A percentile compares a stretch with the other conserved stretches of the same genome.
phyloP scores from a whole-genome alignment of 371 early-diverging fungal genomes.

The Smittium culicis region DNA sequence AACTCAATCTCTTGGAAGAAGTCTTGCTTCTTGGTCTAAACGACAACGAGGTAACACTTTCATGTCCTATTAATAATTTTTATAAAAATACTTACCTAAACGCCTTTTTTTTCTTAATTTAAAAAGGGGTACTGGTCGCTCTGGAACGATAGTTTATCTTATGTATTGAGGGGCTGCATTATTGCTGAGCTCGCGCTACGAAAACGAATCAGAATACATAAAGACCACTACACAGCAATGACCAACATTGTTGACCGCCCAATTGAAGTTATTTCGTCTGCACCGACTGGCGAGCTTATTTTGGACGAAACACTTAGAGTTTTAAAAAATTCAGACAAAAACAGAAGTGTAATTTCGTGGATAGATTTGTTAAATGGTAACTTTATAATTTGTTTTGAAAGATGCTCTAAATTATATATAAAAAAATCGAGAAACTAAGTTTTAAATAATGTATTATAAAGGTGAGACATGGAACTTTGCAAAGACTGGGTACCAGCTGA shows the following conservation, averaged over 20 bases:
- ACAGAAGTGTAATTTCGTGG: conserved; percentile 71
- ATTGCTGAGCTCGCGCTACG: conserved; percentile 88
- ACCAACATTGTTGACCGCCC: conserved; percentile 55
- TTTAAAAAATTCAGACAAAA: conserved; percentile 56
- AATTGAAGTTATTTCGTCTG: conserved; percentile 68
- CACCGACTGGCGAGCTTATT: conserved; percentile 83
- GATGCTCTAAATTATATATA: no score
- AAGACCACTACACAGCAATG: conserved; percentile 68
- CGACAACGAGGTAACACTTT: conserved; percentile 56
- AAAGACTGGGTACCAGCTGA: no score
- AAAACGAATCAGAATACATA: conserved; percentile 69
- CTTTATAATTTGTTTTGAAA: no score
- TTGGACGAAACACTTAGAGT: conserved; percentile 84
- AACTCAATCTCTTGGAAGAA: conserved; percentile 86
- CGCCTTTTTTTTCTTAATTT: conserved; percentile 34
- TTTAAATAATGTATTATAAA: no score
- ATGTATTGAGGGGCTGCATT: conserved; percentile 87
- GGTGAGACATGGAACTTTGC: no score
- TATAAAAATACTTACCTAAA: conserved; percentile 6
- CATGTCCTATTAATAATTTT: conserved; percentile 19
- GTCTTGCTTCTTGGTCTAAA: conserved; percentile 83
- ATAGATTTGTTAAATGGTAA: no score
- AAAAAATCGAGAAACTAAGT: no score
- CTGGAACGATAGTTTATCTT: conserved; percentile 96
- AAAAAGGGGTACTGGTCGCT: conserved; percentile 68